Evolutionary conservation across 129 eudicot species (phyloP).

Genomic region (Glebionis coronaria): DNA sequence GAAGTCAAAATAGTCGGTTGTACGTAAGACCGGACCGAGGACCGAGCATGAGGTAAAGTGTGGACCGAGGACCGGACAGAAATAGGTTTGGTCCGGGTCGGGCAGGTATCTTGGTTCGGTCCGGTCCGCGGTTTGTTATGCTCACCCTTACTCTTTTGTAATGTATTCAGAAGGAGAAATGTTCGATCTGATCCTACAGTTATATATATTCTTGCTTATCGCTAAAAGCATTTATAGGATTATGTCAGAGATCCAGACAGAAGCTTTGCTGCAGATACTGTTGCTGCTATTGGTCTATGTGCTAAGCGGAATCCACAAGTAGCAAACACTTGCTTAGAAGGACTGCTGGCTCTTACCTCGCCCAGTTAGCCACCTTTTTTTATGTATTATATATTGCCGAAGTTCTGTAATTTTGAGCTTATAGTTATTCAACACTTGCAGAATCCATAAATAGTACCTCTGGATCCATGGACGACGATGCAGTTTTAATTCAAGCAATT

Average conservation of each 20-base stretch:
- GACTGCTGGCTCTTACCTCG: conserved; percentile 57
- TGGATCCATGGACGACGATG: conserved; percentile 57
- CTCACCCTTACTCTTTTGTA: too few species aligned
- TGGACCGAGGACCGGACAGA: too few species aligned
- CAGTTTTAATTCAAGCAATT: conserved; percentile 72
- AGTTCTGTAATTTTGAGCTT: conserved; percentile 5
- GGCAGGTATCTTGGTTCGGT: too few species aligned
- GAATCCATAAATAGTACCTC: conserved; percentile 44
- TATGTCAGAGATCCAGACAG: conserved; percentile 87
- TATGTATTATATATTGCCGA: conserved; percentile 12
- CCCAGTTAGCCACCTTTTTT: conserved; percentile 47
- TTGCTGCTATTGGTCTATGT: conserved; percentile 92
- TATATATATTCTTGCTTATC: conserved; percentile 20
- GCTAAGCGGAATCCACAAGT: conserved; percentile 72
- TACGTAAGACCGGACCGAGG: too few species aligned
- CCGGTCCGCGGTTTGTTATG: too few species aligned
- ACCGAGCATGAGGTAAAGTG: too few species aligned
- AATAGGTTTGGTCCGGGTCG: too few species aligned
- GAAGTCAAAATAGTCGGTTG: too few species aligned
- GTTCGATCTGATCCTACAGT: conserved; percentile 3
- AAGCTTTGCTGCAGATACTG: conserved; percentile 92
- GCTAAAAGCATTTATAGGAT: conserved; percentile 51
- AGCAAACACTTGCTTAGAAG: conserved; percentile 77
- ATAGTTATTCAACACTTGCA: conserved; percentile 30
- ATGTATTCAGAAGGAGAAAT: too few species aligned